Evolutionary conservation across 2,329 filamentous ascomycete species (phyloP).

Genomic region (Aureobasidium sp.): DNA sequence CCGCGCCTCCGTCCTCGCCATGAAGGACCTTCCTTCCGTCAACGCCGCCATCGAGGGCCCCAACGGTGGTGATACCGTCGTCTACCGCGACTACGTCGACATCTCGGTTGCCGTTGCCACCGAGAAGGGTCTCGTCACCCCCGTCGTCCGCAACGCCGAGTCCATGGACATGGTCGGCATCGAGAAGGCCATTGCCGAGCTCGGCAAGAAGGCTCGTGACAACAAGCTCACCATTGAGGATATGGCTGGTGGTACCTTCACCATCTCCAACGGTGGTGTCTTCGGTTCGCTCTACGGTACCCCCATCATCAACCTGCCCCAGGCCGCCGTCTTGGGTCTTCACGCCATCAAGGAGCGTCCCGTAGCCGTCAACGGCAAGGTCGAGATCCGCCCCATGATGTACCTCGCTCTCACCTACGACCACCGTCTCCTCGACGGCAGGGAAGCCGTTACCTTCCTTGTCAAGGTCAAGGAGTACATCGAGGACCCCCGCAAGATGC

Average conservation of each 20-base stretch:
- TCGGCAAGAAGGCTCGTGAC: constrained; percentile 96
- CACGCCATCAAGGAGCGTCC: constrained; percentile 96
- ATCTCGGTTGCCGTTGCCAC: constrained; percentile 96
- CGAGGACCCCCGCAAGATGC: constrained; percentile 89
- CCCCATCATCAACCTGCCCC: constrained; percentile 95
- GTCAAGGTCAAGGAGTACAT: constrained; percentile 97
- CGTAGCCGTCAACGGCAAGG: constrained; percentile 82
- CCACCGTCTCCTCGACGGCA: constrained; percentile 87
- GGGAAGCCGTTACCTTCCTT: constrained; percentile 92
- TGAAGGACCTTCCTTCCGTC: constrained; percentile 88
- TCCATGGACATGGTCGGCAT: constrained; percentile 79
- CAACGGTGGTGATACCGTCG: constrained; percentile 91
- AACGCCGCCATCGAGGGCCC: constrained; percentile 97
- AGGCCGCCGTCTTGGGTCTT: constrained; percentile 81
- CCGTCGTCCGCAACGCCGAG: constrained; percentile 91
- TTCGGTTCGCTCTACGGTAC: constrained; percentile 97
- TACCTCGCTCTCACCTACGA: constrained; percentile 97
- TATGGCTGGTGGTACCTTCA: constrained; percentile 97
- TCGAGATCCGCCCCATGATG: constrained; percentile 98
- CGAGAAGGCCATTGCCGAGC: constrained; percentile 82
- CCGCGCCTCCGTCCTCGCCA: constrained; percentile 78
- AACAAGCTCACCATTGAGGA: constrained; percentile 97
- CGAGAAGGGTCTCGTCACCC: constrained; percentile 94
- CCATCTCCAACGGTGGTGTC: constrained; percentile 93
- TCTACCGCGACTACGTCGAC: constrained; percentile 97